phyloP scores from a whole-genome alignment of 352 stramenopile genomes.

The Phytophthora citricola region DNA sequence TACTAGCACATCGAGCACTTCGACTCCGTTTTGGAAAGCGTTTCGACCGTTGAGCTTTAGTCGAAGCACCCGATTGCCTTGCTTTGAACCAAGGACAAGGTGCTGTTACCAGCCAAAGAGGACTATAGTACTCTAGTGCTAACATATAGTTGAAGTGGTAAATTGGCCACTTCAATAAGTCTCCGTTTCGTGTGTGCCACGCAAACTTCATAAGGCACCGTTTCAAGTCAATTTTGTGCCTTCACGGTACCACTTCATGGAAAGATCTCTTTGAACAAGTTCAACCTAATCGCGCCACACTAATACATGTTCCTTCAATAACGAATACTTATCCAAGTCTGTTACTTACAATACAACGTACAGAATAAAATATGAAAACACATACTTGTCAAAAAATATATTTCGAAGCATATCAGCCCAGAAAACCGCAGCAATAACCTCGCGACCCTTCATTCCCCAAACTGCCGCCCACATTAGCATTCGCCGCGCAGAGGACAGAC shows the following conservation, averaged over 20 bases:
- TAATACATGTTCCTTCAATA: constrained; percentile 2
- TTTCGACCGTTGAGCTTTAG: not conserved
- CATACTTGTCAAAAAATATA: constrained; percentile 9
- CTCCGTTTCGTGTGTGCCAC: constrained; percentile 6
- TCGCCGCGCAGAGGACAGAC: constrained; percentile 4
- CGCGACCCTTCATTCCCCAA: constrained; percentile 30
- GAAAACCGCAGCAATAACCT: not conserved
- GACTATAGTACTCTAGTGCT: no score
- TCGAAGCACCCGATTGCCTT: not conserved
- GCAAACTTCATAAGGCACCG: constrained; percentile 15
- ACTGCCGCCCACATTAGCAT: constrained; percentile 36
- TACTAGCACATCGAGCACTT: not conserved
- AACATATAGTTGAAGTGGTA: no score
- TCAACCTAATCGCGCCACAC: not conserved
- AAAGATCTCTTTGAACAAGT: constrained; percentile 26
- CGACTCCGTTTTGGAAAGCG: no score
- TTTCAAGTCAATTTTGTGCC: constrained; percentile 11
- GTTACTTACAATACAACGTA: no score
- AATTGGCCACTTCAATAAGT: not conserved
- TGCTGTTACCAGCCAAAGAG: no score
- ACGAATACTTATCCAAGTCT: not conserved
- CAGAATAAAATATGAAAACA: no score
- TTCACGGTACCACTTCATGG: constrained; percentile 4
- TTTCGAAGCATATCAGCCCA: constrained; percentile 17
- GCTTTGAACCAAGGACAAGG: not conserved